These are phyloP conservation scores for Lepidium didymum DNA, from an alignment of 345 rosid genomes.

Conservation along the genomic window DNA sequence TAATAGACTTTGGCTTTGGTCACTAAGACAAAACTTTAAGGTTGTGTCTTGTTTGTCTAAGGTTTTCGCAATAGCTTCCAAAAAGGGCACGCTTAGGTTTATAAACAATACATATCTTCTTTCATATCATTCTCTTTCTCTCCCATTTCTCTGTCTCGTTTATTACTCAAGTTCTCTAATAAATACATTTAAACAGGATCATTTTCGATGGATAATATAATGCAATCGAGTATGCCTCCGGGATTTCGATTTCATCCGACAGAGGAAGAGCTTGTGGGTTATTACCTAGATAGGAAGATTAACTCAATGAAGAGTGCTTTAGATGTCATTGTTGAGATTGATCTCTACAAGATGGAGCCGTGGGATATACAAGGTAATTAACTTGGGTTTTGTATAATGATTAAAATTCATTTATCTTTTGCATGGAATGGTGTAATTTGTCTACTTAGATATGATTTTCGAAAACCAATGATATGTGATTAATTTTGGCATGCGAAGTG, in stretches of 20 bases:
- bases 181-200: constrained; percentile 5
- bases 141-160: constrained; percentile 6
- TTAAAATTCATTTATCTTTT: not conserved
- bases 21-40: constrained; percentile 39
- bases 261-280: constrained; percentile 96
- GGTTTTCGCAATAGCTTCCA: constrained; percentile 30
- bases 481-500: constrained; percentile 18
- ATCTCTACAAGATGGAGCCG: constrained; percentile 96
- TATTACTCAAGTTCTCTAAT: constrained; percentile 2
- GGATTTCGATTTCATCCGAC: constrained; percentile 97
- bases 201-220: constrained; percentile 40
- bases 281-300: constrained; percentile 79
- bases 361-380: constrained; percentile 92
- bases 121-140: constrained; percentile 19
- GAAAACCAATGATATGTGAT: constrained; percentile 6
- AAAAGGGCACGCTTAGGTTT: constrained; percentile 20
- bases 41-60: constrained; percentile 35
- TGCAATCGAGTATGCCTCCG: constrained; percentile 77
- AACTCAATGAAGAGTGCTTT: constrained; percentile 63
- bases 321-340: constrained; percentile 77
- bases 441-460: not conserved
- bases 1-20: constrained; percentile 36
- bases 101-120: not conserved
- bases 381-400: not conserved
- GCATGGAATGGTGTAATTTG: constrained; percentile 7